Conservation (phyloP, 23 red algal species). For the Chondrus crispus region DNA sequence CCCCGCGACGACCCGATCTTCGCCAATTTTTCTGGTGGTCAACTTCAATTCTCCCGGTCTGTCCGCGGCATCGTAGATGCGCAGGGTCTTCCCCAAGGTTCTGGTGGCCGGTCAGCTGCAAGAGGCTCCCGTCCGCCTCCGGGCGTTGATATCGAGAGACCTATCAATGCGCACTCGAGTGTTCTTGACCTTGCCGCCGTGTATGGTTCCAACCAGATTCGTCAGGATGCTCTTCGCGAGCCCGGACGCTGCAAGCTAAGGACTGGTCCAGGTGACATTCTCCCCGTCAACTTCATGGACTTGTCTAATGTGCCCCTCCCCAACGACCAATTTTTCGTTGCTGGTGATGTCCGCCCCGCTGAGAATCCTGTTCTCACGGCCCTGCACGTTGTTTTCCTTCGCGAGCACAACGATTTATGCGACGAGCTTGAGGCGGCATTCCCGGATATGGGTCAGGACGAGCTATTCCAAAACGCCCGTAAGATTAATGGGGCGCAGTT, state of each 20-base stretch:
- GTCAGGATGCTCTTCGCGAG: neutral
- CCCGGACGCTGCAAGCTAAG: neutral
- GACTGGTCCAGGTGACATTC: neutral
- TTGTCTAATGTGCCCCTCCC: neutral
- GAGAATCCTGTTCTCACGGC: conserved; percentile 7
- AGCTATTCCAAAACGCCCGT: neutral
- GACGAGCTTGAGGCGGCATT: neutral
- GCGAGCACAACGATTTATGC: conserved; percentile 18
- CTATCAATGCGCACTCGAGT: neutral
- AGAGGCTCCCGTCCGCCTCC: neutral
- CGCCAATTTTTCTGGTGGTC: conserved; percentile 31
- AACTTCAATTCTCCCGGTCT: conserved; percentile 23
- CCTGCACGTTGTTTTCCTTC: neutral
- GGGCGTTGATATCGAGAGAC: neutral
- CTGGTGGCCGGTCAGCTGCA: neutral
- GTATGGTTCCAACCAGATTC: neutral
- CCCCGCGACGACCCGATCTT: conserved; percentile 57
- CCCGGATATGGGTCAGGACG: neutral
- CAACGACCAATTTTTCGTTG: neutral
- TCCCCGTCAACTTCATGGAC: neutral
- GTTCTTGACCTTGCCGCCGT: neutral
- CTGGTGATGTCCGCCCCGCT: neutral
- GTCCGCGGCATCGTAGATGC: conserved; percentile 24
- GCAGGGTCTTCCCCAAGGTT: neutral
- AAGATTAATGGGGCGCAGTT: neutral